A percentile compares a stretch with the other conserved stretches of the same genome.
Conservation (phyloP, 1,139 yeast species). For the Saccharomyces hybrid region DNA sequence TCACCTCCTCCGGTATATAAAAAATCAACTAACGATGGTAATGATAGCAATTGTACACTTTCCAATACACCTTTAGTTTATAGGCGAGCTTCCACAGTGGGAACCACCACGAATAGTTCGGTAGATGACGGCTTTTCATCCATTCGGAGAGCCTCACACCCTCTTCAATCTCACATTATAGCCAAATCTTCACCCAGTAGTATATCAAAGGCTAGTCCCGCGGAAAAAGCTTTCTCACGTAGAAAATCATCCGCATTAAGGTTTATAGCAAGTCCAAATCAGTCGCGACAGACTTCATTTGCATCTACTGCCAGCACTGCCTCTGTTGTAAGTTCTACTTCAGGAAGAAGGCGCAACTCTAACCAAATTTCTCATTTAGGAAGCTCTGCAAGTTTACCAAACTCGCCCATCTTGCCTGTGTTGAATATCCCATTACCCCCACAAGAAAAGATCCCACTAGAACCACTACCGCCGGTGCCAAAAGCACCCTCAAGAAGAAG, state of each 20-base stretch:
- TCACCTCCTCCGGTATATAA: background rate
- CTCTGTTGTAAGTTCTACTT: constrained; percentile 27
- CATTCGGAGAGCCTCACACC: constrained; percentile 10
- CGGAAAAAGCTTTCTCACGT: background rate
- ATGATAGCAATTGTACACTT: background rate
- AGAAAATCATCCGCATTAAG: background rate
- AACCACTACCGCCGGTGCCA: constrained; percentile 17
- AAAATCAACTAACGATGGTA: background rate
- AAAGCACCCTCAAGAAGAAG: constrained; percentile 8
- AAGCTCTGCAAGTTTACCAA: background rate
- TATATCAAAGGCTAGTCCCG: background rate
- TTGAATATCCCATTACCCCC: constrained; percentile 41
- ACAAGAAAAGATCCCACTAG: constrained; percentile 26
- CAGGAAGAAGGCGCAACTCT: constrained; percentile 15
- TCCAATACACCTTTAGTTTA: constrained; percentile 3
- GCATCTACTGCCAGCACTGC: constrained; percentile 27
- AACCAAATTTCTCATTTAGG: constrained; percentile 5
- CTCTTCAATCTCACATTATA: constrained; percentile 1
- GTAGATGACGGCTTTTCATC: background rate
- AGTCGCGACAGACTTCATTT: constrained; percentile 17
- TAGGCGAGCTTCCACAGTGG: constrained; percentile 10
- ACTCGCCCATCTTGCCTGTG: constrained; percentile 11
- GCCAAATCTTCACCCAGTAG: background rate
- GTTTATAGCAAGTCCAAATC: background rate
- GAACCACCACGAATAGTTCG: constrained; percentile 5